A percentile compares a stretch with the other conserved stretches of the same genome.
phyloP scores from a whole-genome alignment of 1,284 basidiomycete species.

The Leccinum insolens region DNA sequence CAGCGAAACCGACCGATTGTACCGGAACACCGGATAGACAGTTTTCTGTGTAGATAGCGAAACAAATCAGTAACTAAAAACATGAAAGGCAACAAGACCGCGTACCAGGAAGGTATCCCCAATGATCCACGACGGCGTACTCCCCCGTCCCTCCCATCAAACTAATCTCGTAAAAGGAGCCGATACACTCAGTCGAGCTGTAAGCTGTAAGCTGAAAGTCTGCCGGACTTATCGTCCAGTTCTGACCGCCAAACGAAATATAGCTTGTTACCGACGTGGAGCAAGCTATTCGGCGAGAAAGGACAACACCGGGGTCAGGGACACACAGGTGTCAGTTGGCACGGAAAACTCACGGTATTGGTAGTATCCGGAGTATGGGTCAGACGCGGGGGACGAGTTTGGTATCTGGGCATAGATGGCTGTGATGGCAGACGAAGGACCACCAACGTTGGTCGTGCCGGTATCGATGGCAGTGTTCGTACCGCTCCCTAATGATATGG shows the following conservation, averaged over 20 bases:
- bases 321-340: background rate
- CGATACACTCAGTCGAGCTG: slow-evolving; percentile 45
- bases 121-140: slow-evolving; percentile 45
- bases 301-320: background rate
- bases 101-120: slow-evolving; percentile 51
- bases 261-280: slow-evolving; percentile 22
- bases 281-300: slow-evolving; percentile 20
- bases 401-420: slow-evolving; percentile 43
- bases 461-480: slow-evolving; percentile 43
- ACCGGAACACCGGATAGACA: too few species aligned
- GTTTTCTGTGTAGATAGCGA: too few species aligned
- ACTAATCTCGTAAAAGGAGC: slow-evolving; percentile 50
- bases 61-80: too few species aligned
- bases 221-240: slow-evolving; percentile 45
- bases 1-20: too few species aligned
- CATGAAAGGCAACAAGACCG: too few species aligned
- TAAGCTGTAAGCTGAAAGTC: slow-evolving; percentile 47
- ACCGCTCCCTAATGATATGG: slow-evolving; percentile 23
- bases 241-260: slow-evolving; percentile 49
- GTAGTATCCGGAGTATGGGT: slow-evolving; percentile 35
- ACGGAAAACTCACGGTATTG: slow-evolving; percentile 26
- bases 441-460: slow-evolving; percentile 44
- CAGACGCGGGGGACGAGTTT: slow-evolving; percentile 26
- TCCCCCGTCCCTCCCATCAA: slow-evolving; percentile 21
- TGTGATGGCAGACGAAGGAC: slow-evolving; percentile 34